Evolutionary conservation across 768 basidiomycete species (phyloP).

Genomic region (Trichaptum fuscoviolaceum): DNA sequence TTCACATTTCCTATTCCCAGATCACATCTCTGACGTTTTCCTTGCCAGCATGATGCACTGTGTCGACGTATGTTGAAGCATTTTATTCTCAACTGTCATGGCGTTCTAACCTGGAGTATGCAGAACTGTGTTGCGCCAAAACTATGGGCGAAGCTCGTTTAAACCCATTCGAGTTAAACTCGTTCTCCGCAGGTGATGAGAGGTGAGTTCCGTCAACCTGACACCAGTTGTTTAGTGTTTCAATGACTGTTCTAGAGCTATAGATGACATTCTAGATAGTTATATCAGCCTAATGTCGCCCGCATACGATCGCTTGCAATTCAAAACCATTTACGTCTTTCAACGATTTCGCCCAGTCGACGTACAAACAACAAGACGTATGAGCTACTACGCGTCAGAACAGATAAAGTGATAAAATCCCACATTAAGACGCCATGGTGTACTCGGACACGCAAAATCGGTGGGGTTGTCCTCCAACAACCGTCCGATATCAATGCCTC

Average conservation of each 20-base stretch:
- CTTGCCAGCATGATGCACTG: constrained; percentile 82
- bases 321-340: background rate
- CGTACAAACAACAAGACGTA: background rate
- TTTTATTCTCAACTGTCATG: background rate
- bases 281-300: background rate
- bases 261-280: background rate
- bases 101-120: background rate
- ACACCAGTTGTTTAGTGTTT: background rate
- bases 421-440: no score
- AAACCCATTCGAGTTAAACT: constrained; percentile 16
- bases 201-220: background rate
- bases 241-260: background rate
- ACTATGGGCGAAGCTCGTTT: constrained; percentile 74
- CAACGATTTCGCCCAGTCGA: background rate
- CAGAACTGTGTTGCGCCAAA: constrained; percentile 65
- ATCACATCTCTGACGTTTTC: constrained; percentile 11
- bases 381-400: no score
- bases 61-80: constrained; percentile 42
- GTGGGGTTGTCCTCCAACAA: no score
- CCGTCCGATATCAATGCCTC: no score
- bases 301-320: background rate
- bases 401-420: no score
- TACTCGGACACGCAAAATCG: no score
- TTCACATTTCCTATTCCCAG: constrained; percentile 15
- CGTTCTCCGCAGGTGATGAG: background rate